Evolutionary conservation across 495 filamentous ascomycete genomes (phyloP), one percentile per base, ranked within the genome.

Genomic region (Tuber calosporum): DNA sequence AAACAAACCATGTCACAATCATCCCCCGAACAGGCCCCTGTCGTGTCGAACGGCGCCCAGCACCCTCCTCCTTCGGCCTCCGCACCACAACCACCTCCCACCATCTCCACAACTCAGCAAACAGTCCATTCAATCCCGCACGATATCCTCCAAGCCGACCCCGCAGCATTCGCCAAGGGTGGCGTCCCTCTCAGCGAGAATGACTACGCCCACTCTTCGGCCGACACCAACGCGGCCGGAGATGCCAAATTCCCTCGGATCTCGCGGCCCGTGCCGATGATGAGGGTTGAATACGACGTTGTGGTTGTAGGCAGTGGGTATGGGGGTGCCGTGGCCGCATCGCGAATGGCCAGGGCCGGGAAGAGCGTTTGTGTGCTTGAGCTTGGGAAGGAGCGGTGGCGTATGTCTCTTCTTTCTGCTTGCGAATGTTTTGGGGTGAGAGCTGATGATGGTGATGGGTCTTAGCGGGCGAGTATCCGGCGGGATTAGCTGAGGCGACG

Each of bases 301-400:
- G 86, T 91, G 37, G 87, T 91, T 20, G 86, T 91, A 67, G 89
- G 90, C 0, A 90, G 88, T 26, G 90, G 89, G 1, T 90, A 90
- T 81, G 89, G 89, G 20, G 90, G 89, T 70, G 88, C 86, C 22
- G 87, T 91, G 22, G 88, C 89, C 20, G 90, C 89, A 2, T 86
- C 87, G 70, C 85, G 89, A 37, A 90, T 89, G 87, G 86, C 89
- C 5, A 83, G 89, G 68, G 88, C 86, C 13, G 87, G 87, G 8
- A 83, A 89, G 75, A 84, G 82, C 13, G 90, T 91, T 36, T 89
- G 87, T 68, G 80, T 92, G 7, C 83, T 91, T 17, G 89, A 91
- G 79, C 82, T 87, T 36, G 89, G 89, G 48, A 83, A 85, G 71
- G 89, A 91, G 82, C 85, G 83, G 79, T 89, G 89, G 87, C 88